Evolutionary conservation across 495 filamentous ascomycete genomes (phyloP), one percentile per base, ranked within the genome.

Genomic region (Annulohypoxylon stygium): DNA sequence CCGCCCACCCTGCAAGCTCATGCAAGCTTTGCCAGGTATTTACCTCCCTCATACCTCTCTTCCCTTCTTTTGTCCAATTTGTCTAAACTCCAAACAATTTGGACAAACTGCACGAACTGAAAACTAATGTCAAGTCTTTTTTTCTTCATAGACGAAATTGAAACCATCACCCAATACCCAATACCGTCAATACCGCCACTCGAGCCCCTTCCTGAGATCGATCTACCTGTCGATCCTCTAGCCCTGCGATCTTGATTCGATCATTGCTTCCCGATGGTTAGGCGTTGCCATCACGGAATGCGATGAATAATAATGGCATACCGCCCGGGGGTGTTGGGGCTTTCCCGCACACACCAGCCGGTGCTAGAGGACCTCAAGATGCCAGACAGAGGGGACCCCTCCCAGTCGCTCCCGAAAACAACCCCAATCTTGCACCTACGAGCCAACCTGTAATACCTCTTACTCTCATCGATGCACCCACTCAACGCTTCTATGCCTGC

Each of bases 401-500:
- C 7, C 83, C 81, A 34, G 71, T 77, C 3, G 84, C 81, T 11
- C 84, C 84, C 14, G 79, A 79, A 7, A 75, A 74, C 33, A 65
- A 69, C 37, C 30, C 77, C 10, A 4, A 72, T 26, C 23, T 73
- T 25, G 65, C 73, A 48, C 61, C 83, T 39, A 77, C 74, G n/a
- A 73, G 71, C 33, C 62, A 77, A 25, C 94, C 94, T n/a, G 78
- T 93, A 41, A 92, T 98, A 69, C 92, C 93, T 7, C 82, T 90
- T 55, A 83, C 85, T 51, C 77, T 96, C 41, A 81, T 98, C 70
- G 96, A 98, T 83, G 93, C 92, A 20, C 94, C 96, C 2, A 91
- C 90, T 12, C 96, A 99, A 81, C 88, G 96, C 26, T 85, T 96
- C 51, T 98, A 97, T 78, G 91, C 93, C 41, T 82, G 89, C n/a